These are phyloP conservation scores for Suillus spraguei DNA, from an alignment of 768 basidiomycete species.

Conservation along the genomic window DNA sequence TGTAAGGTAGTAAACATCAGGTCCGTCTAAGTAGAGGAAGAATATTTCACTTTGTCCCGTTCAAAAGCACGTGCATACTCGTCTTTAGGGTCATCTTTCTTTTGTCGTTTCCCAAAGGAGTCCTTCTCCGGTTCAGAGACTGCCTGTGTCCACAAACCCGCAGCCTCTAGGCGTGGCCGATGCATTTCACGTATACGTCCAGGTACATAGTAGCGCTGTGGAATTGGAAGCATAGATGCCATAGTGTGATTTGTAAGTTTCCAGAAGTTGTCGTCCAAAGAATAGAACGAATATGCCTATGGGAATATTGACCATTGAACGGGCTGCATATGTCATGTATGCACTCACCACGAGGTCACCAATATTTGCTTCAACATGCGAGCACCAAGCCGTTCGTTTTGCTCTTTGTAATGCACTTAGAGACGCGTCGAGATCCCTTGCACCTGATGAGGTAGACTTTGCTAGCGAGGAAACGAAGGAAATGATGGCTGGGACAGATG, in stretches of 20 bases:
- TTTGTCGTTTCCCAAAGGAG: slow-evolving; percentile 35
- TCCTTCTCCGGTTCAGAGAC: slow-evolving; percentile 43
- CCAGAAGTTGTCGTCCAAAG: slow-evolving; percentile 63
- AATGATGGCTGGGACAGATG: slow-evolving; percentile 62
- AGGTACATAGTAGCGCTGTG: slow-evolving; percentile 77
- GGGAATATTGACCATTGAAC: slow-evolving; percentile 13
- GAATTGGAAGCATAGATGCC: slow-evolving; percentile 59
- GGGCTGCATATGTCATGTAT: neutral
- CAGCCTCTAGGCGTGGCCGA: slow-evolving; percentile 58
- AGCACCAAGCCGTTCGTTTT: slow-evolving; percentile 60
- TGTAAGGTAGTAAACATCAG: slow-evolving; percentile 11
- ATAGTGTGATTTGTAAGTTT: slow-evolving; percentile 56
- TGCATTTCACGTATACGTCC: slow-evolving; percentile 59
- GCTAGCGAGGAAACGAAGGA: slow-evolving; percentile 62
- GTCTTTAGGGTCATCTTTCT: slow-evolving; percentile 36
- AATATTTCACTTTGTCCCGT: slow-evolving; percentile 52
- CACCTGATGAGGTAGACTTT: slow-evolving; percentile 33
- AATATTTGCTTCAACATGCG: slow-evolving; percentile 65
- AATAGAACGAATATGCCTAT: slow-evolving; percentile 67
- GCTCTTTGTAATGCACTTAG: slow-evolving; percentile 52
- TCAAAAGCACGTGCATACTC: slow-evolving; percentile 59
- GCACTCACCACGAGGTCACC: slow-evolving; percentile 71
- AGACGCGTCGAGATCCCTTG: slow-evolving; percentile 49
- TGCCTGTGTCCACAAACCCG: slow-evolving; percentile 61
- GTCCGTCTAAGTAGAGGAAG: neutral